phyloP scores from a whole-genome alignment of 495 filamentous ascomycete genomes.

The Baudoinia panamericana region DNA sequence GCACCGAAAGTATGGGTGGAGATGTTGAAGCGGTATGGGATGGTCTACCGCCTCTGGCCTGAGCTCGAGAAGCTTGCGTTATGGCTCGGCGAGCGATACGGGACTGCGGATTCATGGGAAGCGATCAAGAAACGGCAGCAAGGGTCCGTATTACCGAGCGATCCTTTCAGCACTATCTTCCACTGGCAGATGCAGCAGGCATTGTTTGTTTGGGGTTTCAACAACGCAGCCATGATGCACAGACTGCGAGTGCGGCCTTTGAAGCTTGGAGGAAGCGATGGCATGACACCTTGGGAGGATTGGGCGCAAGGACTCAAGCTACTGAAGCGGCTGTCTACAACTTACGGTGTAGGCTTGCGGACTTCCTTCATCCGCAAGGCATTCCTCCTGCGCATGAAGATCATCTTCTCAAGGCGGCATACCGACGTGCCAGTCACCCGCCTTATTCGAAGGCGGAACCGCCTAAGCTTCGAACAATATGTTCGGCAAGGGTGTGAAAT shows the following conservation, averaged over 20 bases:
- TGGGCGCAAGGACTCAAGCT: conserved; percentile 41
- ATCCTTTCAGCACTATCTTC: too few species aligned
- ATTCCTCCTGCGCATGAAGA: conserved; percentile 37
- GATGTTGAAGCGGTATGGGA: conserved; percentile 37
- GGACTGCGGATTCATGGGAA: too few species aligned
- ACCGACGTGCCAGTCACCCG: conserved; percentile 28
- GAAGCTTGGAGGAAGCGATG: too few species aligned
- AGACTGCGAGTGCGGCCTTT: too few species aligned
- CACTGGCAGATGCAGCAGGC: conserved; percentile 36
- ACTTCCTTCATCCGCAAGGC: conserved; percentile 29
- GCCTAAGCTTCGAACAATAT: conserved; percentile 12
- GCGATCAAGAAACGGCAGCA: too few species aligned
- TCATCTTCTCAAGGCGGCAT: conserved; percentile 34
- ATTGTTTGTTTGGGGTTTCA: conserved; percentile 49
- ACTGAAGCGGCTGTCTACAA: conserved; percentile 37
- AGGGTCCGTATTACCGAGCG: too few species aligned
- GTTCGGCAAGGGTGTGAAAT: too few species aligned
- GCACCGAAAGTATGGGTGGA: conserved; percentile 34
- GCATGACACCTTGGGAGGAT: conserved; percentile 18
- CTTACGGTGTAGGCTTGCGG: conserved; percentile 36
- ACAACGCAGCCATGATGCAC: conserved; percentile 23
- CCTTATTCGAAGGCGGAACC: conserved; percentile 9
- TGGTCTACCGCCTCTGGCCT: conserved; percentile 29
- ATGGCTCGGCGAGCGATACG: conserved; percentile 10
- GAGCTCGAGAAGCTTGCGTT: conserved; percentile 32